Conservation (phyloP, 2,329 filamentous ascomycete genomes). For the Colletotrichum graminicola region DNA sequence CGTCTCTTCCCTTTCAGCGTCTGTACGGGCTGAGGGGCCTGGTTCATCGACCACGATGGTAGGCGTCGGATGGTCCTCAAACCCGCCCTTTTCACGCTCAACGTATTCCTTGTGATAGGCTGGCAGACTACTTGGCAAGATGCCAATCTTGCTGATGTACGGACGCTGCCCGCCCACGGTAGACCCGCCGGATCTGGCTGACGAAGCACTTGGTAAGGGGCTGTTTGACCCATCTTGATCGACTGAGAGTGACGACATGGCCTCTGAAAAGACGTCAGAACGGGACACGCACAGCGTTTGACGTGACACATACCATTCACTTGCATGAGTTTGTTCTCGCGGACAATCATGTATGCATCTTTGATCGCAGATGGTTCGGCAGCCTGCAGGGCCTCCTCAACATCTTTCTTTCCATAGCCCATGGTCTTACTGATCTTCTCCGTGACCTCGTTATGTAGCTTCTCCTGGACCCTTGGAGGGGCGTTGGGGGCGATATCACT, state of each 20-base stretch:
- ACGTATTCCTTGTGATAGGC: conserved; percentile 93
- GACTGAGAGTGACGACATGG: conserved; percentile 45
- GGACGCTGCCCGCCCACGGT: conserved; percentile 64
- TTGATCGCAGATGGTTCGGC: conserved; percentile 98
- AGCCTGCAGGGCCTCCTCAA: conserved; percentile 91
- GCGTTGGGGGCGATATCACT: conserved; percentile 84
- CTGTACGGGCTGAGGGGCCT: conserved; percentile 63
- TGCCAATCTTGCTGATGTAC: conserved; percentile 87
- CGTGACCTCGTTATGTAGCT: conserved; percentile 91
- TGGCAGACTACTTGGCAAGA: conserved; percentile 90
- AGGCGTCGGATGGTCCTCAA: conserved; percentile 57
- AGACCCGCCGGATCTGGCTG: conserved; percentile 65
- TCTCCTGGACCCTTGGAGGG: conserved; percentile 83
- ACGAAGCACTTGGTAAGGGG: conserved; percentile 67
- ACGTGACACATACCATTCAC: conserved; percentile 74
- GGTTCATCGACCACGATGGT: conserved; percentile 63
- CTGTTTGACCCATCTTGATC: conserved; percentile 57
- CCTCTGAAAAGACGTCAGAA: conserved; percentile 45
- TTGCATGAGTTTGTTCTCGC: conserved; percentile 98
- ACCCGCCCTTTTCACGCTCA: conserved; percentile 73
- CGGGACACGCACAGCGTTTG: neutral
- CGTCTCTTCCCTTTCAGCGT: conserved; percentile 85
- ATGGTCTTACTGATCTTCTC: conserved; percentile 97
- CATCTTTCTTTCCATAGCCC: conserved; percentile 95
- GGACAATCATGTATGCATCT: conserved; percentile 97